Conservation (phyloP, 305 asterid species). For the Solanum chacoense region DNA sequence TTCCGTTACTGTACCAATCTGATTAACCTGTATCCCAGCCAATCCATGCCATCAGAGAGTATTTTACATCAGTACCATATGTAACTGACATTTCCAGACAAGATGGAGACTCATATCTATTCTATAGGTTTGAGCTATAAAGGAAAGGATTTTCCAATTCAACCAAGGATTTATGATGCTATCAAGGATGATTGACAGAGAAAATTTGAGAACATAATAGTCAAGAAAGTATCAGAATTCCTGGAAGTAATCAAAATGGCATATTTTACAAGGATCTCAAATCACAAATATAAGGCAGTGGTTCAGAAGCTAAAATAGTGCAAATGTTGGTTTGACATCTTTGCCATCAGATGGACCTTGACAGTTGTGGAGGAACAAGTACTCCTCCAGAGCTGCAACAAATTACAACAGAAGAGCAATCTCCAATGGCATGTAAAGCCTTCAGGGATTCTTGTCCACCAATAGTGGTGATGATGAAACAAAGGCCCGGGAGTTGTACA, state of each 20-base stretch:
- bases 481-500: background rate
- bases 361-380: background rate
- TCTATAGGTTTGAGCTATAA: background rate
- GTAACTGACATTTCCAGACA: background rate
- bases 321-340: background rate
- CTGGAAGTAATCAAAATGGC: background rate
- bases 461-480: background rate
- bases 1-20: conserved; percentile 92
- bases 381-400: background rate
- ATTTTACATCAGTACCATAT: background rate
- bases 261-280: background rate
- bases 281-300: background rate
- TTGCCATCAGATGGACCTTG: background rate
- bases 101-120: background rate
- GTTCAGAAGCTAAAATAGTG: background rate
- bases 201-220: background rate
- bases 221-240: background rate
- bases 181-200: background rate
- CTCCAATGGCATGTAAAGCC: background rate
- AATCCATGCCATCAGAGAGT: conserved; percentile 4
- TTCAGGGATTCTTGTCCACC: background rate
- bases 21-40: conserved; percentile 55
- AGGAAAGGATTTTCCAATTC: background rate
- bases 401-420: background rate
- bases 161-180: background rate